Percentiles rank a stretch among this genome's conserved stretches.
phyloP scores from a whole-genome alignment of 1,284 basidiomycete genomes.

The Schizophyllum amplum region DNA sequence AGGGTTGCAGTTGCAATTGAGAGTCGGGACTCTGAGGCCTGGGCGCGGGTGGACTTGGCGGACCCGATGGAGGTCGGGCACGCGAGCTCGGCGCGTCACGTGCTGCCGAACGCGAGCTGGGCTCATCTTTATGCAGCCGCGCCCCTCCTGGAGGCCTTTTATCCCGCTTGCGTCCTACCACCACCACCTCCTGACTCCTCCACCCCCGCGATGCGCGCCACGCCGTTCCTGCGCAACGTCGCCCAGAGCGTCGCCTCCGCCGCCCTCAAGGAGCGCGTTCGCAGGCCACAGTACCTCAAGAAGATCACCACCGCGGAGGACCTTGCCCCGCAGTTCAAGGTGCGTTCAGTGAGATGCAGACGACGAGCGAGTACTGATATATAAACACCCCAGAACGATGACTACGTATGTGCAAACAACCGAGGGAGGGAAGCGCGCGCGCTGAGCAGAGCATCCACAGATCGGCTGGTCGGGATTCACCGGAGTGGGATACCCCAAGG shows the following conservation, averaged over 20 bases:
- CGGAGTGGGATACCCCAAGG: constrained; percentile 43
- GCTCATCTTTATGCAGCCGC: not conserved
- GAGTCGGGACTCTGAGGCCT: too few relatives aligned
- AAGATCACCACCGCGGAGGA: constrained; percentile 31
- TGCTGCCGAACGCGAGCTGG: not conserved
- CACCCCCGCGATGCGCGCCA: not conserved
- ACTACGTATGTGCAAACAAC: constrained; percentile 26
- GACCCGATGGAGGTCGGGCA: too few relatives aligned
- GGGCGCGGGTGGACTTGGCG: too few relatives aligned
- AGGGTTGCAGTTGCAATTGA: too few relatives aligned
- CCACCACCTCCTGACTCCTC: not conserved
- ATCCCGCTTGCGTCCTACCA: not conserved
- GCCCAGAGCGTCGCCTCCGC: constrained; percentile 18
- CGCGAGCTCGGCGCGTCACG: not conserved
- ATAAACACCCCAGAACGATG: constrained; percentile 34
- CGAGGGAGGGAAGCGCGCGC: too few relatives aligned
- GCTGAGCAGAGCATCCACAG: not conserved
- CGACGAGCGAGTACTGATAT: too few relatives aligned
- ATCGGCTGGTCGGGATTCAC: constrained; percentile 29
- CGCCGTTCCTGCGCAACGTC: not conserved
- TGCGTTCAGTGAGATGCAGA: constrained; percentile 13
- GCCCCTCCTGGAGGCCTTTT: not conserved
- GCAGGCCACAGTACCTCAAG: constrained; percentile 28
- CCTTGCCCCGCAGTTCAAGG: constrained; percentile 37
- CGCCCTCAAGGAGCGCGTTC: constrained; percentile 31